phyloP scores from a whole-genome alignment of 352 stramenopile genomes.

The Globisporangium cederbergense region DNA sequence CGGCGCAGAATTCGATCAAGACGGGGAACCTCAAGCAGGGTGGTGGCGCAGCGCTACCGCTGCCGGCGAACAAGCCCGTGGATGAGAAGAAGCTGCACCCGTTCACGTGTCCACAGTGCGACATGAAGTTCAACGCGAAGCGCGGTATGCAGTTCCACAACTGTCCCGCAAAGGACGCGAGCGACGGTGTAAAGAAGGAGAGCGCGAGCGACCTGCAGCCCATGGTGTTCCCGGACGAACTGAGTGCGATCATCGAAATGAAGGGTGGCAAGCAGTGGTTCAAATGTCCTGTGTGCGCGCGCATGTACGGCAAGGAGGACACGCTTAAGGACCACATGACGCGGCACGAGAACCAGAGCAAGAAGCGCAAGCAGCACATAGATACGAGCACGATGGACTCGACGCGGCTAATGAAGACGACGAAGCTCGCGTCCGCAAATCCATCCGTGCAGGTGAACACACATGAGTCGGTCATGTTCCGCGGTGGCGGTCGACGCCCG shows the following conservation, averaged over 20 bases:
- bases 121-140: conserved; percentile 86
- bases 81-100: conserved; percentile 87
- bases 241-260: conserved; percentile 68
- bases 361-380: conserved; percentile 86
- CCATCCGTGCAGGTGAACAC: conserved; percentile 87
- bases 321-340: conserved; percentile 73
- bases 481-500: conserved; percentile 58
- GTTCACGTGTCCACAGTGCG: conserved; percentile 74
- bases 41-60: conserved; percentile 39
- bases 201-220: conserved; percentile 41
- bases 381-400: conserved; percentile 78
- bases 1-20: conserved; percentile 72
- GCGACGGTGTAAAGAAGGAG: conserved; percentile 25
- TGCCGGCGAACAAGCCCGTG: conserved; percentile 71
- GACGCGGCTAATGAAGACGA: conserved; percentile 75
- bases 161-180: conserved; percentile 50
- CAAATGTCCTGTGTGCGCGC: conserved; percentile 78
- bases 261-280: conserved; percentile 84
- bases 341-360: conserved; percentile 81
- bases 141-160: conserved; percentile 86
- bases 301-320: conserved; percentile 80
- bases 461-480: conserved; percentile 84
- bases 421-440: conserved; percentile 78
- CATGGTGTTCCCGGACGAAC: conserved; percentile 62
- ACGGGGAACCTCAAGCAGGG: conserved; percentile 57